These are phyloP conservation scores for Circinella umbellata DNA, from an alignment of 371 early-diverging fungal genomes.

Conservation along the genomic window DNA sequence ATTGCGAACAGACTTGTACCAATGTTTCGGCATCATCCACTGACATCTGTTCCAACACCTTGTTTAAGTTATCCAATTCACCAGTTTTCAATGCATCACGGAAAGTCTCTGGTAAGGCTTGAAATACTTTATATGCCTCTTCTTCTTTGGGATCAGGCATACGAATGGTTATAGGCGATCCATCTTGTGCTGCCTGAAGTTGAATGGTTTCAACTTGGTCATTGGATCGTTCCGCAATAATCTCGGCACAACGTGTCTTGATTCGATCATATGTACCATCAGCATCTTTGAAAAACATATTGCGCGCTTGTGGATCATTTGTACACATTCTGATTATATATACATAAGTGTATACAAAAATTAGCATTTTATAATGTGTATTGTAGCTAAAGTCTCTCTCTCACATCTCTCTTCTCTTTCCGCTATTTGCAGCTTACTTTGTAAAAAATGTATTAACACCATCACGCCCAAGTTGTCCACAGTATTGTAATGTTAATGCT, in stretches of 20 bases:
- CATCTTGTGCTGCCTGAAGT: constrained; percentile 70
- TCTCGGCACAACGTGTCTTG: constrained; percentile 72
- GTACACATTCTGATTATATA: constrained; percentile 40
- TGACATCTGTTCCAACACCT: constrained; percentile 68
- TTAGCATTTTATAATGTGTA: neutral
- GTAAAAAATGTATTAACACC: constrained; percentile 88
- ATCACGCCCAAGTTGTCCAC: constrained; percentile 79
- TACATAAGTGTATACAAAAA: neutral
- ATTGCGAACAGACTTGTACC: constrained; percentile 73
- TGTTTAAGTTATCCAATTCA: constrained; percentile 84
- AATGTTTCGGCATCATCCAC: constrained; percentile 78
- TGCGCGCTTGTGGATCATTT: constrained; percentile 60
- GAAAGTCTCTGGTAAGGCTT: constrained; percentile 70
- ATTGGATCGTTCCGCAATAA: constrained; percentile 60
- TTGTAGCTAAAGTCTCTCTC: neutral
- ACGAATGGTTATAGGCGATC: constrained; percentile 57
- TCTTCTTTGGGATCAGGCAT: constrained; percentile 45
- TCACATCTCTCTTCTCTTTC: neutral
- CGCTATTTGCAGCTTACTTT: constrained; percentile 45
- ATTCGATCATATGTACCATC: constrained; percentile 83
- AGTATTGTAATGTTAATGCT: constrained; percentile 83
- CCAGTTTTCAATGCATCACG: constrained; percentile 78
- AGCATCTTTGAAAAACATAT: constrained; percentile 87
- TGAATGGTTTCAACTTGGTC: constrained; percentile 74
- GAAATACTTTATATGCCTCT: constrained; percentile 69